Conservation (phyloP, 371 early-diverging fungal species). For the Saksenaea vasiformis region DNA sequence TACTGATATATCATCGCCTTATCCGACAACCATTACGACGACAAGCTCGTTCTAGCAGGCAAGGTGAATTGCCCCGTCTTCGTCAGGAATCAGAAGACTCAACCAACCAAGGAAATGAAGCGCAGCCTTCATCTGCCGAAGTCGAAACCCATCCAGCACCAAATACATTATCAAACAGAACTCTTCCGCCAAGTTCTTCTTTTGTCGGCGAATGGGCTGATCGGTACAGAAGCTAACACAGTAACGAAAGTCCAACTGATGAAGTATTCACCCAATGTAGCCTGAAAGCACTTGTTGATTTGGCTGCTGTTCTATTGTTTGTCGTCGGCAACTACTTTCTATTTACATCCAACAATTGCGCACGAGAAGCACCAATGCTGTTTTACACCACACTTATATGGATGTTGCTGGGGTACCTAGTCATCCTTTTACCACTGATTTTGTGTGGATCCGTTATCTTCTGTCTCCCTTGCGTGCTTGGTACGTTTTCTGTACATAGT, state of each 20-base stretch:
- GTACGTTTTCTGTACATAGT: conserved; percentile 14
- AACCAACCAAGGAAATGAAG: not conserved
- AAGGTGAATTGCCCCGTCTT: not conserved
- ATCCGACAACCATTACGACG: conserved; percentile 14
- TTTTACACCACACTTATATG: conserved; percentile 61
- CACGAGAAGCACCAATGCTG: conserved; percentile 45
- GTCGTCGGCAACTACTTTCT: conserved; percentile 72
- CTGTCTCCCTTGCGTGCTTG: conserved; percentile 62
- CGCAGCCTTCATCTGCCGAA: not conserved
- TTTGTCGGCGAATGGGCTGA: conserved; percentile 31
- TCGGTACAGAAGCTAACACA: conserved; percentile 15
- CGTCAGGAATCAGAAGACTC: not conserved
- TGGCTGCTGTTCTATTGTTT: conserved; percentile 67
- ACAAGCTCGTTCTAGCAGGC: not conserved
- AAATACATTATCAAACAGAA: not conserved
- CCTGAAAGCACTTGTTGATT: conserved; percentile 55
- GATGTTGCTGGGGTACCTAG: conserved; percentile 67
- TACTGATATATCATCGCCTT: conserved; percentile 40
- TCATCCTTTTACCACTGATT: conserved; percentile 61
- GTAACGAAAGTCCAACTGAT: not conserved
- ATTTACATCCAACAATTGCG: conserved; percentile 51
- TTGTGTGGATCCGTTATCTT: conserved; percentile 62
- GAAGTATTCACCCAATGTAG: conserved; percentile 8
- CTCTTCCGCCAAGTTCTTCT: not conserved
- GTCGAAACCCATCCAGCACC: not conserved